A percentile compares a stretch with the other conserved stretches of the same genome.
Conservation (phyloP, 2,329 filamentous ascomycete genomes). For the Fusarium virguliforme region DNA sequence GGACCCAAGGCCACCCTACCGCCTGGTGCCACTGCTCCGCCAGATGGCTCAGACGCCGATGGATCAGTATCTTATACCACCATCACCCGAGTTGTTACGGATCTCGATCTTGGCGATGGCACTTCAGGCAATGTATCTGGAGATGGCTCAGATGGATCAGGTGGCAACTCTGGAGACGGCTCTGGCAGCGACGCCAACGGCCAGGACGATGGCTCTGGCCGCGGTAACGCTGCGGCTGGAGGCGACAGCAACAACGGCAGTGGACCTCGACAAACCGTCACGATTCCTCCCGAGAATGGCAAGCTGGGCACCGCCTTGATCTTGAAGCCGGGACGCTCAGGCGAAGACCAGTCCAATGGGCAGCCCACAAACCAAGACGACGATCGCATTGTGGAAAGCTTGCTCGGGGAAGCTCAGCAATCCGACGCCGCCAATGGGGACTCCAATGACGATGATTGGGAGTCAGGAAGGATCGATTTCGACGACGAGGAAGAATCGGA, state of each 20-base stretch:
- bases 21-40: background rate
- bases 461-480: background rate
- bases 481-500: background rate
- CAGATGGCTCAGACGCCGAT: background rate
- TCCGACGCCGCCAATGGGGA: background rate
- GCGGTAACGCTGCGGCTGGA: background rate
- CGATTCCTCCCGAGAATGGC: slow-evolving; percentile 27
- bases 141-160: background rate
- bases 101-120: background rate
- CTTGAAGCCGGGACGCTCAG: background rate
- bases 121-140: background rate
- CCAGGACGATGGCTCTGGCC: background rate
- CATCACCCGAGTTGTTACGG: slow-evolving; percentile 24
- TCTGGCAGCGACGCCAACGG: background rate
- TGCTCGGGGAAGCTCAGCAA: background rate
- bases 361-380: background rate
- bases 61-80: slow-evolving; percentile 29
- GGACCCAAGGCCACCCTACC: background rate
- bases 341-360: background rate
- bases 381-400: background rate
- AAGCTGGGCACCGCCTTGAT: slow-evolving; percentile 35
- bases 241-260: background rate
- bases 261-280: slow-evolving; percentile 26
- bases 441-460: background rate
- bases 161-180: background rate